Percentiles rank a stretch among this genome's conserved stretches.
These are phyloP conservation scores for Entomortierella chlamydospora DNA, from an alignment of 192 early-diverging fungal species.

Conservation along the genomic window DNA sequence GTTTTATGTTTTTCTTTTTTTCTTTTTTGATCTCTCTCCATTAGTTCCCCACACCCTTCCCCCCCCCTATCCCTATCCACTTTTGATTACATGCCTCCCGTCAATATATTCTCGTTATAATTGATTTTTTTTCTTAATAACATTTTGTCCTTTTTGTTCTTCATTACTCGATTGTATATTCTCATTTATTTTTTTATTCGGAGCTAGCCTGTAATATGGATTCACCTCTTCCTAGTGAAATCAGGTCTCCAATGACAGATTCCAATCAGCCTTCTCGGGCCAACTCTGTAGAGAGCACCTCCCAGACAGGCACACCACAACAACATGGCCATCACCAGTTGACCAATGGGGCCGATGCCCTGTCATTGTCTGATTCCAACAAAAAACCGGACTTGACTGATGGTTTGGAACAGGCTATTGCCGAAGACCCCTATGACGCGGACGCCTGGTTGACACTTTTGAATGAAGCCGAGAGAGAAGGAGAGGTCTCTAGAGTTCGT, in stretches of 20 bases:
- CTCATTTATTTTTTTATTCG: background rate
- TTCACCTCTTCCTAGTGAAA: conserved; percentile 30
- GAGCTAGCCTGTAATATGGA: conserved; percentile 9
- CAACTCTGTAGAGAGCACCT: conserved; percentile 25
- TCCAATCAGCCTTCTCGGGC: conserved; percentile 28
- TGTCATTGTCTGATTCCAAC: conserved; percentile 4
- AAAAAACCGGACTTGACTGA: conserved; percentile 4
- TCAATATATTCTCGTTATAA: too few relatives aligned
- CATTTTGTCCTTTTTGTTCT: background rate
- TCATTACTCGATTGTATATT: background rate
- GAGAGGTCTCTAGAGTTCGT: conserved; percentile 66
- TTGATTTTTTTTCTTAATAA: background rate
- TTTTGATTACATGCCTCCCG: background rate
- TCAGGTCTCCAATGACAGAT: conserved; percentile 20
- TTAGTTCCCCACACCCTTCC: background rate
- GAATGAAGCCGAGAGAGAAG: conserved; percentile 66
- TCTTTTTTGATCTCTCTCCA: too few relatives aligned
- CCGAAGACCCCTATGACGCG: conserved; percentile 66
- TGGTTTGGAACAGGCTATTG: conserved; percentile 61
- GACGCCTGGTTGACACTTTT: conserved; percentile 78
- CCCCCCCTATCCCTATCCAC: background rate
- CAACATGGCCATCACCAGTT: background rate
- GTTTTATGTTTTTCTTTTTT: background rate
- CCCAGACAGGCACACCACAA: conserved; percentile 3
- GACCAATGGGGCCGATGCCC: background rate